phyloP scores from a whole-genome alignment of 768 basidiomycete species.

The Suillus tomentosus region DNA sequence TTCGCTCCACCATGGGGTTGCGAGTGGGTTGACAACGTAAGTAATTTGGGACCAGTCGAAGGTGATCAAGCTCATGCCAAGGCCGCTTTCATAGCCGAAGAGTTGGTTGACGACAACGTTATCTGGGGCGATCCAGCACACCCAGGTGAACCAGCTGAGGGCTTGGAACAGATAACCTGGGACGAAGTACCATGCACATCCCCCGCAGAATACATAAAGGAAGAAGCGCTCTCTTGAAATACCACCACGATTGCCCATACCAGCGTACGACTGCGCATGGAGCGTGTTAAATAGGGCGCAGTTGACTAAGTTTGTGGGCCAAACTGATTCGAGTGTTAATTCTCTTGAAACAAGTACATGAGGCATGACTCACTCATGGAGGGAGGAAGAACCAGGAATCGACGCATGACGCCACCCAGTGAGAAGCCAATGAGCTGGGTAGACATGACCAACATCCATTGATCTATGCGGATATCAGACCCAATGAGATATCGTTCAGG shows the following conservation, averaged over 20 bases:
- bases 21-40: slow-evolving; percentile 46
- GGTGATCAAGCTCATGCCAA: slow-evolving; percentile 39
- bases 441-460: slow-evolving; percentile 18
- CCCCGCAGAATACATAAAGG: slow-evolving; percentile 20
- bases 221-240: slow-evolving; percentile 20
- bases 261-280: slow-evolving; percentile 19
- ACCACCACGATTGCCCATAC: slow-evolving; percentile 26
- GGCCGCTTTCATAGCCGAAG: slow-evolving; percentile 35
- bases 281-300: slow-evolving; percentile 33
- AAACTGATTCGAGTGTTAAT: slow-evolving; percentile 22
- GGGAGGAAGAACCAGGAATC: slow-evolving; percentile 65
- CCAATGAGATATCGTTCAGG: background rate
- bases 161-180: slow-evolving; percentile 38
- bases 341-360: slow-evolving; percentile 28
- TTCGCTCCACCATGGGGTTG: slow-evolving; percentile 40
- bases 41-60: slow-evolving; percentile 61
- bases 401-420: slow-evolving; percentile 47
- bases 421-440: slow-evolving; percentile 17
- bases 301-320: slow-evolving; percentile 29
- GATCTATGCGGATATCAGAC: background rate
- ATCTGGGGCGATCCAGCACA: slow-evolving; percentile 48
- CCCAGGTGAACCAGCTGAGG: slow-evolving; percentile 37
- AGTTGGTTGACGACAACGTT: slow-evolving; percentile 37
- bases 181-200: slow-evolving; percentile 29
- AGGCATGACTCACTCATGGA: slow-evolving; percentile 59